These are phyloP conservation scores for Setaria italica DNA, from an alignment of 202 grass and related monocot genomes.

Conservation along the genomic window DNA sequence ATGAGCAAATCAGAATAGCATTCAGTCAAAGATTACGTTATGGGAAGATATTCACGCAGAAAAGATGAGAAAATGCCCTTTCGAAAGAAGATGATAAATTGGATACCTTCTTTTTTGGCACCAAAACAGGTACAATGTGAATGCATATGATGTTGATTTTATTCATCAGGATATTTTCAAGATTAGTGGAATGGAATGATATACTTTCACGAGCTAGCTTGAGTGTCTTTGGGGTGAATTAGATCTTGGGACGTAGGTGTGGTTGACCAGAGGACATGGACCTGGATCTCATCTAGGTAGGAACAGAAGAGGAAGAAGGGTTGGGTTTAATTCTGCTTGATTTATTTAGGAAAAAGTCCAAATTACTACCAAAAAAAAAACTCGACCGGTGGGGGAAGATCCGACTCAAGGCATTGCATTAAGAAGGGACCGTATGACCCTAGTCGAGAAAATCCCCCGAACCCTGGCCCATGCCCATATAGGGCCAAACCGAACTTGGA, in stretches of 20 bases:
- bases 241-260: background rate
- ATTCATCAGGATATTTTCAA: background rate
- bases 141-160: slow-evolving; percentile 13
- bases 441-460: too few relatives aligned
- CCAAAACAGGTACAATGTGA: slow-evolving; percentile 15
- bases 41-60: background rate
- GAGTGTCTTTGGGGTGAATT: background rate
- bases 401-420: too few relatives aligned
- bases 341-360: background rate
- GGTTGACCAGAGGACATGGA: background rate
- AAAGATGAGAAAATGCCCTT: slow-evolving; percentile 36
- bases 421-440: too few relatives aligned
- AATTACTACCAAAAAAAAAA: too few relatives aligned
- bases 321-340: background rate
- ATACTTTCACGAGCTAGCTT: background rate
- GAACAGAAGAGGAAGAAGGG: background rate
- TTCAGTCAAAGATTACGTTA: slow-evolving; percentile 1
- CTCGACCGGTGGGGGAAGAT: too few relatives aligned
- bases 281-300: background rate
- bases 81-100: slow-evolving; percentile 31
- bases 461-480: too few relatives aligned
- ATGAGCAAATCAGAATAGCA: slow-evolving; percentile 38
- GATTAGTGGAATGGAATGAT: background rate
- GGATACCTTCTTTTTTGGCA: background rate
- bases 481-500: too few relatives aligned